Evolutionary conservation across 495 filamentous ascomycete species (phyloP).

Genomic region (Echria macrotheca): DNA sequence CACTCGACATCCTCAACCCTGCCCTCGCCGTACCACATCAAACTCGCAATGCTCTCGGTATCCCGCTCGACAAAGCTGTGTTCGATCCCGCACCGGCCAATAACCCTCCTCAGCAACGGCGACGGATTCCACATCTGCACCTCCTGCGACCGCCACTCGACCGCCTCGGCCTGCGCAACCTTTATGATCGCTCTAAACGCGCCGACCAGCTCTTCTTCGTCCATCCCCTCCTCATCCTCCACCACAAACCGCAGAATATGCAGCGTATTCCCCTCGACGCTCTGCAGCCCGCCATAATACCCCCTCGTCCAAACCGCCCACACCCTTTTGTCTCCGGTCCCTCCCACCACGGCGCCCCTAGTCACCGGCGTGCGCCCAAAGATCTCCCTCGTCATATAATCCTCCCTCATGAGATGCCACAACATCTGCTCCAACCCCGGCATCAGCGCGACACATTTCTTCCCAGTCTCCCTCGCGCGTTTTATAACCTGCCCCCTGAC

Average conservation of each 20-base stretch:
- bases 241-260: conserved; percentile 76
- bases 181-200: conserved; percentile 52
- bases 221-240: conserved; percentile 47
- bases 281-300: conserved; percentile 47
- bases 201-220: conserved; percentile 44
- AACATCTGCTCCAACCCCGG: conserved; percentile 67
- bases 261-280: conserved; percentile 57
- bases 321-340: conserved; percentile 47
- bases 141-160: conserved; percentile 38
- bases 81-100: conserved; percentile 38
- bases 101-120: conserved; percentile 24
- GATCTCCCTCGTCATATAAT: conserved; percentile 62
- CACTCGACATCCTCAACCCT: conserved; percentile 61
- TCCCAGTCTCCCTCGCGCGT: conserved; percentile 24
- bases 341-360: conserved; percentile 60
- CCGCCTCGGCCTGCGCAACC: conserved; percentile 34
- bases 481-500: conserved; percentile 36
- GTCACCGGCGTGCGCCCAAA: conserved; percentile 48
- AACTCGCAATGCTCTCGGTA: conserved; percentile 45
- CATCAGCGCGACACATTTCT: conserved; percentile 58
- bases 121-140: conserved; percentile 51
- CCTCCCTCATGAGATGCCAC: conserved; percentile 86
- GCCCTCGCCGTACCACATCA: conserved; percentile 50
- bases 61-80: conserved; percentile 41
- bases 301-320: conserved; percentile 82